Percentiles rank a stretch among this genome's conserved stretches.
Evolutionary conservation across 2,329 filamentous ascomycete genomes (phyloP).

Genomic region (Fusarium subtropicale): DNA sequence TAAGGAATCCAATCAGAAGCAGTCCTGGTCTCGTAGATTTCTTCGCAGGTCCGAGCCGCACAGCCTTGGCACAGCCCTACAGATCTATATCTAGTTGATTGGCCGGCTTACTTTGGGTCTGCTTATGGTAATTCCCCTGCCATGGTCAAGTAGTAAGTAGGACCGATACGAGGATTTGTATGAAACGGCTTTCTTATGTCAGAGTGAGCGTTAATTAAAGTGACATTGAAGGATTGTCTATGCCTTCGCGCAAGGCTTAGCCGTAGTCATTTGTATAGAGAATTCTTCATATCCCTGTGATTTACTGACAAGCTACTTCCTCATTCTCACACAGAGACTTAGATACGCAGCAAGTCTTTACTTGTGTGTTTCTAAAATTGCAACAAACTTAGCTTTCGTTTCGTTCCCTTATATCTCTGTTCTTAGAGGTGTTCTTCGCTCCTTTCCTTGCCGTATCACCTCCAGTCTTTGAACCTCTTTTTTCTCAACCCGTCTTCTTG

Average conservation of each 20-base stretch:
- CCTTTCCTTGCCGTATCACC: neutral
- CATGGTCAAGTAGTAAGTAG: neutral
- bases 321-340: neutral
- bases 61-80: constrained; percentile 2
- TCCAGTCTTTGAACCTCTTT: neutral
- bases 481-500: neutral
- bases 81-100: neutral
- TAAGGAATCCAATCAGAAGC: neutral
- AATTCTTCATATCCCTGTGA: neutral
- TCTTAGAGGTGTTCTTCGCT: neutral
- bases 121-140: neutral
- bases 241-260: neutral
- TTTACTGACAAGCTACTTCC: neutral
- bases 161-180: neutral
- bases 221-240: neutral
- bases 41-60: neutral
- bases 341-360: neutral
- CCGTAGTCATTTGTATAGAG: neutral
- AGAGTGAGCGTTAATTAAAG: neutral
- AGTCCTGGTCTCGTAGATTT: neutral
- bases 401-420: neutral
- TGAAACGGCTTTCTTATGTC: neutral
- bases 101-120: neutral
- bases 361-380: fast-evolving
- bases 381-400: neutral